Evolutionary conservation across 75 land plant genomes (phyloP), one percentile per base, ranked within the genome.

Genomic region (Selaginella tamariscina): DNA sequence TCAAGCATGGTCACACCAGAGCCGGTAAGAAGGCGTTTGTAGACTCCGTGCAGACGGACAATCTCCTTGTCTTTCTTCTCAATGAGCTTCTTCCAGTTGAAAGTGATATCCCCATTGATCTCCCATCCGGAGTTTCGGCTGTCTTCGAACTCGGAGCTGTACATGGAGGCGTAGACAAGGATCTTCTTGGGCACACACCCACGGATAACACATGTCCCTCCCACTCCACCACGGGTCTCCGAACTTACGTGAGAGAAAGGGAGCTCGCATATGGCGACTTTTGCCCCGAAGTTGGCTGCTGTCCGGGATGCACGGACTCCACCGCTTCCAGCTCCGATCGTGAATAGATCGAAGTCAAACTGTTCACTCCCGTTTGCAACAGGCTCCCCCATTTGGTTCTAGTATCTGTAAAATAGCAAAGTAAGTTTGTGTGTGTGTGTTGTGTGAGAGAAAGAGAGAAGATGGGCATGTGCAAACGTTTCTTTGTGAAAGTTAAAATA

Each of bases 171-270:
- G 74, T 94, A 94, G 0, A 94, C 91, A 68, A 94, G 66, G 54
- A 94, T 94, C 75, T 89, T 94, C 80, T 94, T 94, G 15, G 98
- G 98, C 31, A 94, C 98, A 79, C 98, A 94, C 33, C 98, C 98
- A 71, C 96, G 98, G 31, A 94, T 77, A 26, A 94, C 98, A 73
- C 98, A 90, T 87, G 98, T 92, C 73, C 95, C 98, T 75, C 98
- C 95, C 63, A 84, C 74, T 65, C 98, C 98, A 56, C 98, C 98
- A 55, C 80, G 31, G 0, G 72, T 78, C 60, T 93, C 95, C 32
- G 95, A 84, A 77, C 95, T 83, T 68, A 92, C 80, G 0, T 94
- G 98, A 78, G 82, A 73, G 71, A 84, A 92, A 2, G 96, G 91
- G 73, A 92, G 87, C 73, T 92, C 95, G 65, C 87, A 86, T 21